Base-by-base conservation (phyloP, 805 yeast species). In the Saccharomycopsis lassenensis region DNA sequence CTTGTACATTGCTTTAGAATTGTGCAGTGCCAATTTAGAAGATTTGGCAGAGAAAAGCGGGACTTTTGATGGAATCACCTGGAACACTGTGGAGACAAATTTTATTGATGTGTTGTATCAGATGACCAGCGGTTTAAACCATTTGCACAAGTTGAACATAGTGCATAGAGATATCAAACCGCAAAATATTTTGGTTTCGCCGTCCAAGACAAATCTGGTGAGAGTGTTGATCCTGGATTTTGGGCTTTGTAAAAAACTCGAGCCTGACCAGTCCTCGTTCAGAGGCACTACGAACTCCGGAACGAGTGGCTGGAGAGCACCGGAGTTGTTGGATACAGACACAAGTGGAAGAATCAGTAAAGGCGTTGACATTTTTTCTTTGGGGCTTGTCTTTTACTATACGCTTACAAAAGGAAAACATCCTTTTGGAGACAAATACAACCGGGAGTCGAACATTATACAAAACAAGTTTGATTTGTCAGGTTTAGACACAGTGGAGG, bases 291-390 rank as follows among this genome's bases (percentile, higher is more conserved):
- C 91, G 0, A 93, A 94, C 14, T 94, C 96, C 1, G 98, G 98
- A 2, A 91, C 98, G 0, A 73, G 91, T 3, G 99, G 99, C 3
- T 91, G 98, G 98, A 70, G 96, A 48, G 97, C 99, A 0, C 98
- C 98, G 0, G 98, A 91, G 50, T 56, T 84, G 23, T 57, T 84
- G 24, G 54, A 69, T 17, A 71, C 65, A 29, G 64, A n/a, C n/a
- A n/a, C n/a, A n/a, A 55, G 16, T 36, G 47, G 7, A 55, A 59
- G 49, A 28, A n/a, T 37, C 36, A 29, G 39, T 37, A 71, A 87
- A 45, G 86, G 95, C 0, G 82, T 91, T 37, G 99, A 91, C 56
- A 81, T 91, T 3, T 91, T 91, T 52, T 83, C 96, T 0, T 62
- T 89, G 43, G 99, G 99, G 0, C 91, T 98, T 58, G 87, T 91